Conservation (phyloP, 139 green algal species). For the Axilococcus clingmanii region DNA sequence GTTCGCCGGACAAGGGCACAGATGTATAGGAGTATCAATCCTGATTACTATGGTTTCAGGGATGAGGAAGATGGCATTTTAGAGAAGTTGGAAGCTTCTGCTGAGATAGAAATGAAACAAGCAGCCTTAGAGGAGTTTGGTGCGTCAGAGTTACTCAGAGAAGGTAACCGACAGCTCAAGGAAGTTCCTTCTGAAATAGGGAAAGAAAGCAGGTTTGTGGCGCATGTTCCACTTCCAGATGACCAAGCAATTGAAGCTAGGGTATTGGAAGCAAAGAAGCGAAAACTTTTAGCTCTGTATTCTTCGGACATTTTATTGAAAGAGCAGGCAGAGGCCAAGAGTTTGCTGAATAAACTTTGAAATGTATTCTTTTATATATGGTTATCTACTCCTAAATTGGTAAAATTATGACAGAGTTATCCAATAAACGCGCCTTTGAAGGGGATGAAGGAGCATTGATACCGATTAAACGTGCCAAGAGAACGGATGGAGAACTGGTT, state of each 20-base stretch:
- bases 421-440: too few relatives aligned
- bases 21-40: slow-evolving; percentile 83
- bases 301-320: slow-evolving; percentile 45
- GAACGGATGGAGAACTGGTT: too few relatives aligned
- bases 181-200: not conserved
- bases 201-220: slow-evolving; percentile 56
- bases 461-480: too few relatives aligned
- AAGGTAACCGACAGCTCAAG: slow-evolving; percentile 17
- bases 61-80: slow-evolving; percentile 92
- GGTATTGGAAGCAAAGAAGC: slow-evolving; percentile 91
- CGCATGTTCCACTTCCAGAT: slow-evolving; percentile 89
- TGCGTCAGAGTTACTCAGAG: slow-evolving; percentile 48
- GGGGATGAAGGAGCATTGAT: too few relatives aligned
- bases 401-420: too few relatives aligned
- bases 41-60: slow-evolving; percentile 95
- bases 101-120: slow-evolving; percentile 51
- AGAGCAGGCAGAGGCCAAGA: slow-evolving; percentile 64
- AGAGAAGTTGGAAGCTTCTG: slow-evolving; percentile 59
- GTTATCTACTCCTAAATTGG: too few relatives aligned
- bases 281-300: slow-evolving; percentile 80
- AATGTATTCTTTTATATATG: too few relatives aligned
- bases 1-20: slow-evolving; percentile 61
- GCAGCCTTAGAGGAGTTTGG: slow-evolving; percentile 64
- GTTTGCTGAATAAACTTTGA: slow-evolving; percentile 52
- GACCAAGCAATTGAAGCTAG: slow-evolving; percentile 82